Evolutionary conservation across 2,329 filamentous ascomycete species (phyloP), one percentile per base, ranked within the genome.

Genomic region (Grosmannia penicillata): DNA sequence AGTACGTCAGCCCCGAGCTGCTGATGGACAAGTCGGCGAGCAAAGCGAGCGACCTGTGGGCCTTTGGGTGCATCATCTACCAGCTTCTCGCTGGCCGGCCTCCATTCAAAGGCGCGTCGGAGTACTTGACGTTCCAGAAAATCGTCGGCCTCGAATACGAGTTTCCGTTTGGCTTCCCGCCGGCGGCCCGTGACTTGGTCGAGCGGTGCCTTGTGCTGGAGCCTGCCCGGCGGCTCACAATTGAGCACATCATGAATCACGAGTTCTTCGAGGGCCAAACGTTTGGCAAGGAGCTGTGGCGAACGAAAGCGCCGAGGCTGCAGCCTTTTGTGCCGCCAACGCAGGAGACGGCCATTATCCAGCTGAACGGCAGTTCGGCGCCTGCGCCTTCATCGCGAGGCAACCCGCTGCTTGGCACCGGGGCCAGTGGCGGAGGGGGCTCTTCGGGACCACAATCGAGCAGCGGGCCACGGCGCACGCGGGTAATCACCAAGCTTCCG

Each of bases 1-100:
- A 98, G 57, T 98, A 98, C 52, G 91, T 98, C 48, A 96, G 91
- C 53, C 91, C 91, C 0, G 91, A 98, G 56, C 68, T 98, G n/a
- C 66, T 98, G 39, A 94, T 84, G 23, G 86, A 94, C 53, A 96
- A 96, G 63, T 93, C 83, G 51, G 91, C 89, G 17, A 95, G 89
- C 65, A 98, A 96, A 61, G 84, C 89, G 31, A 96, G 91, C 57
- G 91, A 98, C 59, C 60, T 98, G 36, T 98, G 91, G 91, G 91
- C 91, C 3, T 98, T 93, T 62, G 91, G 91, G 9, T 98, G 91
- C 62, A 98, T 98, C 49, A 77, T 98, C 45, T 98, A 93, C 56
- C 91, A 98, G 57, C 71, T 98, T 21, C 66, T 98, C 25, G 82
- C 83, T n/a, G 91, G 91, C n/a, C 70, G 91, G 43, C 91, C 91